A percentile compares a stretch with the other conserved stretches of the same genome.
Evolutionary conservation across 495 filamentous ascomycete species (phyloP).

Genomic region (Daldinia caldariorum): DNA sequence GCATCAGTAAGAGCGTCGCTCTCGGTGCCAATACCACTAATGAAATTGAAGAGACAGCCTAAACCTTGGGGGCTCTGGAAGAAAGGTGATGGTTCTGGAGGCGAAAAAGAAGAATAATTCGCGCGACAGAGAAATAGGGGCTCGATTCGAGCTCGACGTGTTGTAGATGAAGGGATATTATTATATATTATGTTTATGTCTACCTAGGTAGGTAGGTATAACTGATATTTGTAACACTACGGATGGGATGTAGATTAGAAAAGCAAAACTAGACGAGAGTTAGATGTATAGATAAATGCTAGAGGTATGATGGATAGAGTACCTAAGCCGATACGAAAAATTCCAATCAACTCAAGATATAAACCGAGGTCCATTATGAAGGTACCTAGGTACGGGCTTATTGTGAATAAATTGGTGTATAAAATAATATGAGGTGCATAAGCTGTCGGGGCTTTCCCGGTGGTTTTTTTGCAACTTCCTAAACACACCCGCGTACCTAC

Average conservation of each 20-base stretch:
- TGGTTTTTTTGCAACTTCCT: not conserved
- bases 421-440: not conserved
- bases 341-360: not conserved
- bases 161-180: not conserved
- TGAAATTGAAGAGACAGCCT: not conserved
- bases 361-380: not conserved
- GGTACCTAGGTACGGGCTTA: too few species aligned
- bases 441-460: not conserved
- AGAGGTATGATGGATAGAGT: not conserved
- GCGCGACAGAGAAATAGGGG: not conserved
- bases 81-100: not conserved
- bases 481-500: not conserved
- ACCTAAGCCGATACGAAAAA: not conserved
- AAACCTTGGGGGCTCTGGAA: not conserved
- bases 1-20: conserved; percentile 16
- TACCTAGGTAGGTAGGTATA: too few species aligned
- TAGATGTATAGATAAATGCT: too few species aligned
- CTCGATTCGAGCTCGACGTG: not conserved
- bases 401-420: too few species aligned
- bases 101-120: not conserved
- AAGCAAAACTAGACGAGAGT: too few species aligned
- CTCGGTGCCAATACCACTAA: conserved; percentile 38
- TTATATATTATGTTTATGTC: not conserved
- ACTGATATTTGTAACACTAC: not conserved
- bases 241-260: too few species aligned